Evolutionary conservation across 1,284 basidiomycete genomes (phyloP).

Genomic region (Apiotrichum domesticum): DNA sequence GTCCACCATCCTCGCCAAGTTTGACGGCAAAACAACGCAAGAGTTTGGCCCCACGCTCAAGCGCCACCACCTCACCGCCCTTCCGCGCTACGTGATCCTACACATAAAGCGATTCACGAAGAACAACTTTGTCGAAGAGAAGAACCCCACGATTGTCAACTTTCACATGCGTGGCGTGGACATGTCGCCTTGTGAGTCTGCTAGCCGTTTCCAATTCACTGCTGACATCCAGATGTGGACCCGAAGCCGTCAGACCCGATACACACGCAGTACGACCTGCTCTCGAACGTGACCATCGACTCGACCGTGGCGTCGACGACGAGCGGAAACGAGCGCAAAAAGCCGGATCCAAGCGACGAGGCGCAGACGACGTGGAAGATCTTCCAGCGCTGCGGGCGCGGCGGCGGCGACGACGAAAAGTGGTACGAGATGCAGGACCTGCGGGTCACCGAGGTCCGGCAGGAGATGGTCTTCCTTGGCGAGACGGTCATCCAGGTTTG

Average conservation of each 20-base stretch:
- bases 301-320: conserved; percentile 76
- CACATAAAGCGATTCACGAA: conserved; percentile 98
- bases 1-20: conserved; percentile 86
- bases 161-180: conserved; percentile 91
- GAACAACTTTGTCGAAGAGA: conserved; percentile 95
- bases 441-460: conserved; percentile 88
- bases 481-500: conserved; percentile 85
- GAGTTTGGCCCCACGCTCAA: conserved; percentile 80
- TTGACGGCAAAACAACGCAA: conserved; percentile 81
- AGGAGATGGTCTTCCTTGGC: conserved; percentile 96
- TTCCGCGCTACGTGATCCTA: conserved; percentile 89
- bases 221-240: conserved; percentile 61
- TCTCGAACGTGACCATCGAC: conserved; percentile 92
- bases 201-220: neutral
- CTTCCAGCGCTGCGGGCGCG: conserved; percentile 66
- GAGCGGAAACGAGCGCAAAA: conserved; percentile 25
- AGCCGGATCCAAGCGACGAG: conserved; percentile 27
- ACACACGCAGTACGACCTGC: conserved; percentile 79
- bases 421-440: conserved; percentile 98
- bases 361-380: conserved; percentile 65
- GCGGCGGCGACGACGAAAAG: conserved; percentile 76
- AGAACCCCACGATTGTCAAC: conserved; percentile 97
- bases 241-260: conserved; percentile 54
- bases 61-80: conserved; percentile 76
- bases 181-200: conserved; percentile 71